A percentile compares a stretch with the other conserved stretches of the same genome.
These are phyloP conservation scores for Umbellularia californica DNA, from an alignment of 164 flowering plant species.

Conservation along the genomic window DNA sequence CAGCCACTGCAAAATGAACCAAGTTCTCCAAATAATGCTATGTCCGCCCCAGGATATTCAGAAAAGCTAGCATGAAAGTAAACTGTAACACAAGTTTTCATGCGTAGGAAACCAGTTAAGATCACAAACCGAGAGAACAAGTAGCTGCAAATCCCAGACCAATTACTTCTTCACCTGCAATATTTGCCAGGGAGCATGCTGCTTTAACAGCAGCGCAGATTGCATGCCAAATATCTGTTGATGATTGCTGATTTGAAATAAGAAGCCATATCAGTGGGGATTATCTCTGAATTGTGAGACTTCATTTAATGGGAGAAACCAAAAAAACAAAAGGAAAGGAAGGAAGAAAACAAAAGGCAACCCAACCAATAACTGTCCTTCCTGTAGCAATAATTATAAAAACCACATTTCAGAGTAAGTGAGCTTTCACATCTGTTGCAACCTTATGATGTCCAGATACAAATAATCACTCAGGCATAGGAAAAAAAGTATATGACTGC, in stretches of 20 bases:
- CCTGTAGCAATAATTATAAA: too few relatives aligned
- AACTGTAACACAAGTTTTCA: background rate
- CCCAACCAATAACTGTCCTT: too few relatives aligned
- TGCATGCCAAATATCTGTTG: slow-evolving; percentile 99
- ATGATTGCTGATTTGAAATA: slow-evolving; percentile 71
- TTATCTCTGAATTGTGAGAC: background rate
- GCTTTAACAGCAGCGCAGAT: slow-evolving; percentile 86
- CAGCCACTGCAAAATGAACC: slow-evolving; percentile 63
- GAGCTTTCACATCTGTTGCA: background rate
- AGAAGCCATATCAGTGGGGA: background rate
- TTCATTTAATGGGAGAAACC: too few relatives aligned
- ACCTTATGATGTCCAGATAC: background rate
- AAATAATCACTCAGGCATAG: too few relatives aligned
- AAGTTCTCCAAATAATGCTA: background rate
- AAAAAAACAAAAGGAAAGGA: too few relatives aligned
- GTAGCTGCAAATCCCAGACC: slow-evolving; percentile 95
- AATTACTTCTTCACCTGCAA: slow-evolving; percentile 61
- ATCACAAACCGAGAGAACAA: slow-evolving; percentile 84
- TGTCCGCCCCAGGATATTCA: background rate
- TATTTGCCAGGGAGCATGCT: slow-evolving; percentile 74
- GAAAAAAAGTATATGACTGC: background rate
- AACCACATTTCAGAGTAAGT: too few relatives aligned
- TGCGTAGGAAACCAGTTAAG: background rate
- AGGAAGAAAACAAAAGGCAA: too few relatives aligned
- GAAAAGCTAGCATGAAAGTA: background rate